A percentile compares a stretch with the other conserved stretches of the same genome.
These are phyloP conservation scores for Pisolithus tinctorius DNA, from an alignment of 768 basidiomycete species.

Conservation along the genomic window DNA sequence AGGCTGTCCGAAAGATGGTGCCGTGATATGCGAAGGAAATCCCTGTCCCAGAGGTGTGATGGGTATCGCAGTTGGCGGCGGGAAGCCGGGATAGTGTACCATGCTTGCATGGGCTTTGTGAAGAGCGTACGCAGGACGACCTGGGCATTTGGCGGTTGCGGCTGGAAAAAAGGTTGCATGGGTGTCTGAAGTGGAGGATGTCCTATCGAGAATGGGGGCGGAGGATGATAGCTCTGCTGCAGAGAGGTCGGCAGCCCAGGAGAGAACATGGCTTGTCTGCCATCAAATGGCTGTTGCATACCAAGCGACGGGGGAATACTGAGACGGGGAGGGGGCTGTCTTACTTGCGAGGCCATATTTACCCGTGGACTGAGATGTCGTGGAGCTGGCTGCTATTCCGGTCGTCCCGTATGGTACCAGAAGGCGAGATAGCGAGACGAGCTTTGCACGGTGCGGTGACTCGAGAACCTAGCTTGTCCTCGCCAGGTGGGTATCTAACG, in stretches of 20 bases:
- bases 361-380: slow-evolving; percentile 3
- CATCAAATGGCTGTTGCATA: slow-evolving; percentile 50
- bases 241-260: slow-evolving; percentile 57
- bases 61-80: slow-evolving; percentile 47
- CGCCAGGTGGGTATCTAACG: slow-evolving; percentile 2
- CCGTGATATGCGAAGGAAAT: slow-evolving; percentile 47
- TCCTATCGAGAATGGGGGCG: slow-evolving; percentile 37
- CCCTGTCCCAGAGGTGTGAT: slow-evolving; percentile 55
- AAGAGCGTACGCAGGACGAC: slow-evolving; percentile 44
- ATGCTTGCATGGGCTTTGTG: slow-evolving; percentile 53
- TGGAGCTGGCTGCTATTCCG: neutral
- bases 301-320: slow-evolving; percentile 48
- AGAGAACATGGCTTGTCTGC: slow-evolving; percentile 49
- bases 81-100: slow-evolving; percentile 57
- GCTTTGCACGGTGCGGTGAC: neutral
- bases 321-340: slow-evolving; percentile 51
- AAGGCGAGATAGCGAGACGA: slow-evolving; percentile 3
- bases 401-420: neutral
- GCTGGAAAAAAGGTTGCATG: slow-evolving; percentile 62
- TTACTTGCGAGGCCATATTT: slow-evolving; percentile 32
- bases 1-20: slow-evolving; percentile 39
- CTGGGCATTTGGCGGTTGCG: slow-evolving; percentile 44
- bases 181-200: slow-evolving; percentile 57
- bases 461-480: neutral
- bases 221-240: slow-evolving; percentile 51